phyloP scores from a whole-genome alignment of 768 basidiomycete genomes.

The Asterophora lycoperdoides region DNA sequence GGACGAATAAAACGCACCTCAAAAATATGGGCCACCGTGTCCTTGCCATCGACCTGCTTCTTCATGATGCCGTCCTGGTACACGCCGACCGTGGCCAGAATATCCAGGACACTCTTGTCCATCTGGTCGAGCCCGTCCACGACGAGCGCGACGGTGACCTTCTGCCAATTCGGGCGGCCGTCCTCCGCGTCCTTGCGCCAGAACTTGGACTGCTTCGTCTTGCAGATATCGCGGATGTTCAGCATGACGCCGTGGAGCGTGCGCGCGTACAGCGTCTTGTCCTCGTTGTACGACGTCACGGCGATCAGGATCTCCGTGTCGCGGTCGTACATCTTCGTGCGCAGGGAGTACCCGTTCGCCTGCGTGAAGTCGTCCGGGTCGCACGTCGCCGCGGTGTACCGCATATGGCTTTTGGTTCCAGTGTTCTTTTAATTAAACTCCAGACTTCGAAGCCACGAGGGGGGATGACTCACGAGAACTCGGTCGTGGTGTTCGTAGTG shows the following conservation, averaged over 20 bases:
- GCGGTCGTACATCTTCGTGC: constrained; percentile 82
- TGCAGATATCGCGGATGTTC: constrained; percentile 96
- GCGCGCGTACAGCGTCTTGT: constrained; percentile 83
- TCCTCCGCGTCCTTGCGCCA: constrained; percentile 82
- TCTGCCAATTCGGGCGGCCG: constrained; percentile 85
- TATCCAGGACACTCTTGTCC: constrained; percentile 91
- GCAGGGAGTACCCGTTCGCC: constrained; percentile 78
- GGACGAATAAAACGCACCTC: constrained; percentile 57
- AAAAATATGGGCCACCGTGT: constrained; percentile 91
- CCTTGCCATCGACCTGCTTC: constrained; percentile 84
- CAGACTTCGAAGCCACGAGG: background rate
- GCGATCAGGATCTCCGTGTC: constrained; percentile 93
- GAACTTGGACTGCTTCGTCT: constrained; percentile 89
- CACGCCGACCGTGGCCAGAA: constrained; percentile 84
- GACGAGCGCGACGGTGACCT: constrained; percentile 84
- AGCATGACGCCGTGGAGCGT: constrained; percentile 96
- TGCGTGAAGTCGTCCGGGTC: constrained; percentile 87
- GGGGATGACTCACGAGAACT: constrained; percentile 72
- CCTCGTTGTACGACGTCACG: constrained; percentile 90
- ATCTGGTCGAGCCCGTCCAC: constrained; percentile 90
- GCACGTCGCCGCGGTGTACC: constrained; percentile 87
- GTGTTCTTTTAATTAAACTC: background rate
- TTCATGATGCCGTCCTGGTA: constrained; percentile 97
- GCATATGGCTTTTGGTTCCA: constrained; percentile 64
- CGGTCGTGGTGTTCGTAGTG: constrained; percentile 64